Base-by-base conservation (phyloP, 2,329 filamentous ascomycete species). In the Exophiala sideris region DNA sequence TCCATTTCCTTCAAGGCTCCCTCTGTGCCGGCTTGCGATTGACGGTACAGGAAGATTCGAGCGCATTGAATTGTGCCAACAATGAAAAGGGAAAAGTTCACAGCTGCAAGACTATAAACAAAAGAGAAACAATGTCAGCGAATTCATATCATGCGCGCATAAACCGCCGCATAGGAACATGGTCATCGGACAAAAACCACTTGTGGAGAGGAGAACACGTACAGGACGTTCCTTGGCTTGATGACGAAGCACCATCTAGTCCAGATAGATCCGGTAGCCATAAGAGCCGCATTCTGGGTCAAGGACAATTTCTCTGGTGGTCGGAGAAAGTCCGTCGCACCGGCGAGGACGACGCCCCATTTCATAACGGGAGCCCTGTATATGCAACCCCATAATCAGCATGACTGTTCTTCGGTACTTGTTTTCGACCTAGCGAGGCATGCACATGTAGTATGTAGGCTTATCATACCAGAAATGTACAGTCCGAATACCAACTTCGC, bases 211-310 rank as follows among this genome's bases (percentile, higher is more conserved):
- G n/a, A 47, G 14, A 12, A 18, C 16, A 76, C 85, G 45, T 77
- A 90, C 86, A 96, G 87, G 68, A 91, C 77, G 80, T 99, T 99
- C 75, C 85, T 85, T 54, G 94, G 94, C 74, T 85, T 91, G 76
- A 99, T 99, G 73, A 99, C 88, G 70, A 97, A 81, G 80, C 94
- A 99, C 94, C 94, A 99, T 64, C 94, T 84, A 42, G 94, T 99
- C 94, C 94, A 99, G 81, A 99, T 99, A 62, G 88, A 75, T 63
- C 94, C 94, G 8, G 94, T 99, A 65, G 85, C 85, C 69, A 89
- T 94, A 64, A 99, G 82, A 56, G 94, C 92, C 47, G 79, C 79
- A 77, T 97, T 99, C 76, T 96, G 91, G 29, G 89, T 94, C 59
- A 96, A 78, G 38, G 91, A 96, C 64, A 99, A 89, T 73, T 91